These are phyloP conservation scores for Phlebiopsis gigantea DNA, from an alignment of 768 basidiomycete genomes.

Conservation along the genomic window DNA sequence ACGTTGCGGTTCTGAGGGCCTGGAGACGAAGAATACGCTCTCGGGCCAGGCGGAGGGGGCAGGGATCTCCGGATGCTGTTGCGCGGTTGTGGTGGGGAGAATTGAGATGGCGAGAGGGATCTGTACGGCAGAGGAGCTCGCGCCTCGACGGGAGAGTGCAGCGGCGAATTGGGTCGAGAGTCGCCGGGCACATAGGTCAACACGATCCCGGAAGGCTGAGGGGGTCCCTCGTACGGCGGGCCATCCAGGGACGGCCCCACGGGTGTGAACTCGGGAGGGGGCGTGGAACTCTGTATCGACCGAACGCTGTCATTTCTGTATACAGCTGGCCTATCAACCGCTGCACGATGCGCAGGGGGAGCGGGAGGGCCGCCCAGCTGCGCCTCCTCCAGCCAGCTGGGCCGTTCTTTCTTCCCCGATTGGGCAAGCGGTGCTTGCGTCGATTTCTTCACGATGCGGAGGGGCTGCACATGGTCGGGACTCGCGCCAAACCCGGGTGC, in stretches of 20 bases:
- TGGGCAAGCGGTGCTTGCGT: background rate
- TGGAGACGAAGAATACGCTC: background rate
- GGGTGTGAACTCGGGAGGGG: conserved; percentile 36
- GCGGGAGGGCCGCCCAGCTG: conserved; percentile 16
- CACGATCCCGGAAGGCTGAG: conserved; percentile 9
- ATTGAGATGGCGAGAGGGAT: background rate
- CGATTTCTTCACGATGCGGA: conserved; percentile 32
- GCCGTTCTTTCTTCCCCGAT: conserved; percentile 19
- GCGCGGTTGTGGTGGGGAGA: background rate
- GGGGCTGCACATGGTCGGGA: conserved; percentile 23
- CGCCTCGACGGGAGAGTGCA: conserved; percentile 11
- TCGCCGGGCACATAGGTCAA: conserved; percentile 17
- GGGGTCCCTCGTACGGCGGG: conserved; percentile 27
- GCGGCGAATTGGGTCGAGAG: conserved; percentile 19
- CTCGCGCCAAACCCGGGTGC: background rate
- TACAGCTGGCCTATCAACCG: background rate
- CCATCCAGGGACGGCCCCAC: conserved; percentile 35
- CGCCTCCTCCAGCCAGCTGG: conserved; percentile 28
- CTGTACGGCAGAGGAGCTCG: background rate
- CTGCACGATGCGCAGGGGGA: background rate
- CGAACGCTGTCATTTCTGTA: conserved; percentile 1
- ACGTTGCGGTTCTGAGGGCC: background rate
- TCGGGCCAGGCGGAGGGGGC: background rate
- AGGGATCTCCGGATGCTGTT: background rate
- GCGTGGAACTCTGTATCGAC: conserved; percentile 13